Evolutionary conservation across 257 asterid species (phyloP), one percentile per base, ranked within the genome.

Genomic region (Lithospermum erythrorhizon): DNA sequence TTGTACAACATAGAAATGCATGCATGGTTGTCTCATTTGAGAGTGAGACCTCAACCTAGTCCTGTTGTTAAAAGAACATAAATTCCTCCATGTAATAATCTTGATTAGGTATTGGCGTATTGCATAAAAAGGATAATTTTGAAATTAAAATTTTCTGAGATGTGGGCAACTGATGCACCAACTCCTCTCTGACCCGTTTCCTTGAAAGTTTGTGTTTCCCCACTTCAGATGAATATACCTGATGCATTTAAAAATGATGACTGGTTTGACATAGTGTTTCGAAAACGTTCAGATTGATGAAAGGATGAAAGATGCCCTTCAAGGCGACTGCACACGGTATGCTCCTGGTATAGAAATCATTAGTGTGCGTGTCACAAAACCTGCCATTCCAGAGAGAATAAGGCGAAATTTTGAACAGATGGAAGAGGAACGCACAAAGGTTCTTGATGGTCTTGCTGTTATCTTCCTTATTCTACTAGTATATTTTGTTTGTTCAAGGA

Each of bases 361-460:
- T 54, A 89, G 95, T 53, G 97, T 93, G 57, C 99, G 99, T 67
- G 94, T 93, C 69, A 89, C 97, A 37, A 93, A 93, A 65, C 99
- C 99, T 63, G 64, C 71, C 27, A 93, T 93, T 69, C 99, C 99
- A 51, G 87, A 86, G 2, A 86, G 88, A 47, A 89, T 93, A 77
- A 78, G 95, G 66, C 77, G 85, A 65, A 93, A 89, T 69, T 93
- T 93, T 68, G 85, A 76, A 75, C 85, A 84, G 73, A 93, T 89
- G 99, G 99, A 93, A 79, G 95, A 89, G 74, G 97, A 93, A 81
- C 94, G 99, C 51, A 93, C 99, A 65, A 93, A 93, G 94, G 99
- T 89, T 67, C 41, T 68, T 41, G 55, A 66, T 59, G 52, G 24
- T 52, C 65, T 53, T 69, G 47, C 5, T 64, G 6, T 57, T 14